Base-by-base conservation (phyloP, 1,284 basidiomycete species). In the Vanrija pseudolonga region DNA sequence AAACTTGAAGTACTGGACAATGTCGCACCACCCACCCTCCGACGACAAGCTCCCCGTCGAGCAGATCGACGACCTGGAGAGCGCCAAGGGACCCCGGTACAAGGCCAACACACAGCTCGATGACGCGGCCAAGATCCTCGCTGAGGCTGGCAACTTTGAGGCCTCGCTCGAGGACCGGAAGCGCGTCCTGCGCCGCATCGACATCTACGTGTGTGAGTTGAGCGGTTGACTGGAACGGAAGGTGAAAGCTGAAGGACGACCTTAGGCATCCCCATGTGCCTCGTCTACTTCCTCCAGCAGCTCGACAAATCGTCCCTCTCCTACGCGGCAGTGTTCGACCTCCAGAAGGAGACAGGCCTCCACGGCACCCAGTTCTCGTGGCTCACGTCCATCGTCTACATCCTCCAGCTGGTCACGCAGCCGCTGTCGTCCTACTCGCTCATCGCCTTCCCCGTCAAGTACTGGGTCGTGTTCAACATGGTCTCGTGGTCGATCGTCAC, bases 241-340 rank as follows among this genome's bases (percentile, higher is more conserved):
- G 38, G 17, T 6, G 38, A 40, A 40, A 17, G 39, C 4, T 5
- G 37, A 5, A 15, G 39, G 39, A 40, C 5, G n/a, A 40, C n/a
- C 1, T 15, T 14, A 32, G 32, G 66, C 49, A 36, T 68, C 11
- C 66, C 67, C 46, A 72, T 72, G 69, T 68, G 65, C 50, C 46
- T 72, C 38, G 60, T 61, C 43, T 70, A 72, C 58, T 65, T 66
- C 45, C 57, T 69, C 24, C 66, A 23, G 19, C 56, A 69, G 61
- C 57, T 74, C 28, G 74, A 76, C 66, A 76, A 76, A 53, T 65
- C 67, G 2, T 62, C 66, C 11, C 64, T 74, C 17, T 69, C 67
- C 5, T 74, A 69, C 55, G 67, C 74, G 18, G 72, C 74, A 36
- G 68, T 75, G 11, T 75, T 76, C 56, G 45, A 56, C 45, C 45